Evolutionary conservation across 768 basidiomycete species (phyloP), one percentile per base, ranked within the genome.

Genomic region (Tulasnella sp.): DNA sequence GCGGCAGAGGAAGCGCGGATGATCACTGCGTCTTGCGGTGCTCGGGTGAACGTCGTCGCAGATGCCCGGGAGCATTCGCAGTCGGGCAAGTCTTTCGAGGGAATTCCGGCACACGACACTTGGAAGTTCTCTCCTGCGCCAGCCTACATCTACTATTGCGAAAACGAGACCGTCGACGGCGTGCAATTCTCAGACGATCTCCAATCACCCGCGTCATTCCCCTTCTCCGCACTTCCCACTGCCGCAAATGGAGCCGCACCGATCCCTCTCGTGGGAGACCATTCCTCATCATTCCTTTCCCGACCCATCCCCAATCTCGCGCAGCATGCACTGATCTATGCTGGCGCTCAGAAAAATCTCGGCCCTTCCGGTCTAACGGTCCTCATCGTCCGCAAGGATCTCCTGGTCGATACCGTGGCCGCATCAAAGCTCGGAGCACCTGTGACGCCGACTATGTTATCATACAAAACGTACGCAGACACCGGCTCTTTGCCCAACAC

Each of bases 81-180:
- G 67, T 87, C 89, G 77, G 86, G 85, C 71, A 89, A 90, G 78
- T 83, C 88, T 0, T 92, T 90, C 80, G 89, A 94, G 75, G 87
- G 86, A 75, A 87, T 98, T 78, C 95, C 97, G 9, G 82, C 88
- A 12, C 88, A 87, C 78, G 81, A 83, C 69, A 84, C 85, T 69
- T 98, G 90, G 85, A 78, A 81, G 11, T 94, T 98, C 82, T 90
- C 90, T 8, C 75, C 81, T n/a, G 85, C 89, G 78, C 89, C 96
- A 16, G 95, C 91, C 34, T 85, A 95, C 76, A 89, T 98, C 73
- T 98, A 96, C 82, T 98, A 97, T 82, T 99, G 97, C 85, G 97
- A 97, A 80, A 99, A 99, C 84, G 97, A 99, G 83, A 99, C 97
- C 16, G 91, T 98, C 72, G 90, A 96, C 76, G 97, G 97, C 52